These are phyloP conservation scores for Tolypocladium nubicola DNA, from an alignment of 2,329 filamentous ascomycete species.

Conservation along the genomic window DNA sequence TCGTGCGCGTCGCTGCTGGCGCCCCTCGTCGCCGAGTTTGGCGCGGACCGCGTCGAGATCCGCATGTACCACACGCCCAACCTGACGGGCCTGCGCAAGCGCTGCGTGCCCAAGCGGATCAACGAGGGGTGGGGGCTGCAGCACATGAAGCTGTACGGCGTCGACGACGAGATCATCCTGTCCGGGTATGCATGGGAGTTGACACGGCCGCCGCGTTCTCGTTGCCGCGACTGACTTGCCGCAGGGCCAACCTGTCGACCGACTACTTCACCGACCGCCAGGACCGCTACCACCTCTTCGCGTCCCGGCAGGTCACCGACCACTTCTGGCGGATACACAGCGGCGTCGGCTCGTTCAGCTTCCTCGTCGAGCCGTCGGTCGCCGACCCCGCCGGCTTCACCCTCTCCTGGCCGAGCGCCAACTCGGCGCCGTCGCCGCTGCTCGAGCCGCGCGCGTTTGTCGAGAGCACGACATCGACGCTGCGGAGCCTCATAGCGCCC, in stretches of 20 bases:
- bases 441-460: constrained; percentile 61
- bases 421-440: constrained; percentile 66
- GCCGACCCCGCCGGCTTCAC: constrained; percentile 44
- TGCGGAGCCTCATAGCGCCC: constrained; percentile 54
- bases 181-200: constrained; percentile 52
- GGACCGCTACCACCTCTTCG: constrained; percentile 88
- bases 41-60: constrained; percentile 73
- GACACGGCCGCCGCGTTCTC: background rate
- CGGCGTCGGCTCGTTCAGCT: constrained; percentile 71
- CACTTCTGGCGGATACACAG: constrained; percentile 74
- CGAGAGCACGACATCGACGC: constrained; percentile 51
- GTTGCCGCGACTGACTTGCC: background rate
- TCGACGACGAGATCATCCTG: constrained; percentile 92
- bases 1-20: constrained; percentile 84
- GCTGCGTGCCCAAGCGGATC: constrained; percentile 74
- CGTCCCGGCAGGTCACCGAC: constrained; percentile 65
- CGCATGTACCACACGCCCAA: constrained; percentile 99
- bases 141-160: constrained; percentile 97
- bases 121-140: constrained; percentile 98
- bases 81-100: constrained; percentile 75
- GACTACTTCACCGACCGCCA: constrained; percentile 97
- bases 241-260: constrained; percentile 69
- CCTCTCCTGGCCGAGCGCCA: constrained; percentile 64
- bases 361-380: constrained; percentile 57
- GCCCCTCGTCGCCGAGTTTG: constrained; percentile 76